Evolutionary conservation across 306 rosid species (phyloP), one percentile per base, ranked within the genome.

Genomic region (Prunus mume): DNA sequence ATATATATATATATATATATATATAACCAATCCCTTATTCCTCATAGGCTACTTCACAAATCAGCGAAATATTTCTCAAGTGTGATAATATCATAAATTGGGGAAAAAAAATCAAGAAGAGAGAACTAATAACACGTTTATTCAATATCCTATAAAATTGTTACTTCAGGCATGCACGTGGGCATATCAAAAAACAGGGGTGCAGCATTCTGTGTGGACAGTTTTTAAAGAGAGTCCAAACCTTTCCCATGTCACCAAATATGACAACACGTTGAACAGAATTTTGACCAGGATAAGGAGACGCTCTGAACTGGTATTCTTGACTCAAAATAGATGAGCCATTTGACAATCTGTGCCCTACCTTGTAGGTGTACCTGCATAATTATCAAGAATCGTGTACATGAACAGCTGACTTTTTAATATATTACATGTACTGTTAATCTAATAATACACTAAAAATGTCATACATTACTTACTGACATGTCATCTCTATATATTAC

Each of bases 161-260:
- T 38, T 38, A 38, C 43, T 38, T 7, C 43, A 38, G 43, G 9
- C 9, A 7, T 38, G 9, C 43, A 38, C 43, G 7, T 38, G 10
- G 43, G 43, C 43, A 38, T 38, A 38, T 38, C 43, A 38, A 38
- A 38, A 38, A 38, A 38, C 43, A 38, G 43, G 43, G 43, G 43
- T 15, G 57, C 22, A 4, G 57, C 20, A 28, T 74, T 22, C 28
- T 3, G 3, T 74, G 20, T 45, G 68, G 20, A 47, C 43, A 15
- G 7, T 60, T 20, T 43, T 38, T 61, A 10, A 76, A 69, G 22
- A 62, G 78, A 57, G 71, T 70, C 34, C 83, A 74, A 79, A 94
- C 98, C 97, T 94, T 94, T 83, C 97, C 98, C 97, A 94, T 88
- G 84, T 94, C 97, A 46, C 97, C 98, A 68, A 94, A 94, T 85